Base-by-base conservation (phyloP, 2,329 filamentous ascomycete genomes). In the Phialocephala sp. region DNA sequence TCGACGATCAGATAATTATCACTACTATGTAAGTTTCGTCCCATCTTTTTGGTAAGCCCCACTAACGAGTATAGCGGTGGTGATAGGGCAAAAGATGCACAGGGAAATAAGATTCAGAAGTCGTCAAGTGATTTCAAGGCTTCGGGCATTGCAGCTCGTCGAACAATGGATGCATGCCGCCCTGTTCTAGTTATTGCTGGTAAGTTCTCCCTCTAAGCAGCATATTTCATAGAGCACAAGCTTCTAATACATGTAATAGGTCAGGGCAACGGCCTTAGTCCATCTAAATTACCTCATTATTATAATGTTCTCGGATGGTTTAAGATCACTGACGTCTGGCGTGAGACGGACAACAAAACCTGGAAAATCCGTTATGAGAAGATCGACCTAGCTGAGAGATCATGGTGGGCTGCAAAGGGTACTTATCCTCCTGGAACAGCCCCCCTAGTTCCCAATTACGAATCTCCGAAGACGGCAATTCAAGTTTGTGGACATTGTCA, bases 261-360 rank as follows among this genome's bases (percentile, higher is more conserved):
- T 1, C 75, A 82, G 18, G 75, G 82, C 61, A 85, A 88, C 67
- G 73, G 75, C 3, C 74, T 81, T 24, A 79, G 84, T 20, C 80
- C 81, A 0, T 82, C 81, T 1, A 78, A 80, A 32, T 78, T 89
- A 8, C 84, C 85, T 0, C 81, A 89, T 64, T 78, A 82, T 0
- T 93, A 88, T 71, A 87, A 84, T 63, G 86, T 92, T 0, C 80
- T 93, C 50, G 89, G 82, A n/a, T 88, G 83, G 75, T 93, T 91
- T 74, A 85, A 88, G 58, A 80, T 91, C 14, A 90, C 89, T 0
- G 80, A 89, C 58, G 80, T 92, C 0, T 94, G 91, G 91, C 80
- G 78, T 12, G 91, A 94, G 71, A 83, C 81, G 66, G 79, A 79
- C 4, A 68, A 77, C 6, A 74, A 70, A 0, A 69, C 76, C 0